phyloP scores from a whole-genome alignment of 2,329 filamentous ascomycete species.

The Lanzia echinophila region DNA sequence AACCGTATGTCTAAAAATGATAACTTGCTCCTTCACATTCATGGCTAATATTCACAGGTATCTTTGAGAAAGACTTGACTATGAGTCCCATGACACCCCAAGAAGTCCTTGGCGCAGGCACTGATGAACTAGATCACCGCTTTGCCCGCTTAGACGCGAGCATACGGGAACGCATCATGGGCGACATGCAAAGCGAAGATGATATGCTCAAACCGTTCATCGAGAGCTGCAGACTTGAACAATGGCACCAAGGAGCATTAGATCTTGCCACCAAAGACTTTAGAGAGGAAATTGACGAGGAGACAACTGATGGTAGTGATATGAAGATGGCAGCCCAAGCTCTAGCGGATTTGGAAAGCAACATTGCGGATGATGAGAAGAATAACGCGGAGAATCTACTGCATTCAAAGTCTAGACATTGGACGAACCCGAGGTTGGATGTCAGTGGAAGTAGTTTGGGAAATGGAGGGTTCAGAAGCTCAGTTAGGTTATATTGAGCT shows the following conservation, averaged over 20 bases:
- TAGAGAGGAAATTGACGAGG: slow-evolving; percentile 28
- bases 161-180: slow-evolving; percentile 59
- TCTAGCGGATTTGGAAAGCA: slow-evolving; percentile 24
- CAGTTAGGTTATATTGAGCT: slow-evolving; percentile 12
- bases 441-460: slow-evolving; percentile 18
- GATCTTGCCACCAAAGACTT: slow-evolving; percentile 34
- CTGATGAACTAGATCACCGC: slow-evolving; percentile 54
- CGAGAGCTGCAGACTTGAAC: slow-evolving; percentile 59
- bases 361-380: slow-evolving; percentile 25
- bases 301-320: slow-evolving; percentile 21
- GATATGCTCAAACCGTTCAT: slow-evolving; percentile 56
- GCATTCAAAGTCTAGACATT: slow-evolving; percentile 20
- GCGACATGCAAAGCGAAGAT: slow-evolving; percentile 70
- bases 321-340: slow-evolving; percentile 16
- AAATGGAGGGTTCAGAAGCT: slow-evolving; percentile 12
- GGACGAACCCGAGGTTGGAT: slow-evolving; percentile 16
- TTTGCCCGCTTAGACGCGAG: slow-evolving; percentile 54
- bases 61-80: slow-evolving; percentile 35
- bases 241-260: slow-evolving; percentile 52
- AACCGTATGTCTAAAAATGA: slow-evolving; percentile 47
- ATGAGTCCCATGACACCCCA: slow-evolving; percentile 44
- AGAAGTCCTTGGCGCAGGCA: slow-evolving; percentile 52
- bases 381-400: slow-evolving; percentile 22
- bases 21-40: slow-evolving; percentile 24
- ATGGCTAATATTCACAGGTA: slow-evolving; percentile 23